Evolutionary conservation across 2,329 filamentous ascomycete genomes (phyloP), one percentile per base, ranked within the genome.

Genomic region (Xylaria polymorpha): DNA sequence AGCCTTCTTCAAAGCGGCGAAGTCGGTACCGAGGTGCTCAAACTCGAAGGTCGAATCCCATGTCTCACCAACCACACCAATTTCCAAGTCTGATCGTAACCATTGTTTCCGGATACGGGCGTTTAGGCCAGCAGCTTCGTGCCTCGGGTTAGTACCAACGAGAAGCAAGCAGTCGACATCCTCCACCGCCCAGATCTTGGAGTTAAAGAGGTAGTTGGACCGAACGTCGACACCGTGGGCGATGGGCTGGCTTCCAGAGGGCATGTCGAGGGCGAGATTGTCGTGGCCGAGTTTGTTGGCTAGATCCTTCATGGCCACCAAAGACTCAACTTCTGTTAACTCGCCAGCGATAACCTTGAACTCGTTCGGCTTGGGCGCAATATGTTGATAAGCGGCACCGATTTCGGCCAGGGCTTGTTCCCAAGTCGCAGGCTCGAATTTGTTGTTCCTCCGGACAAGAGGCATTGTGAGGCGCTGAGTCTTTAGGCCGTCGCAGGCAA

Each of bases 31-130:
- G 48, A 98, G 88, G 79, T 98, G 93, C 82, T 97, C 91, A 77
- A 95, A 97, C 76, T 97, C 94, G 78, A 98, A 99, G 39, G 94
- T 99, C 66, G 94, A 97, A 58, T 97, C 90, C 81, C 95, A 99
- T 46, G 90, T 84, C 84, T 98, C 92, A 72, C 96, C 96, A 74
- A 99, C 91, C 68, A 98, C 89, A 73, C 92, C 96, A 76, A 99
- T 90, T 81, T 98, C 92, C 29, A 99, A 89, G 75, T 98, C 94
- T 43, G 96, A 98, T 75, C 94, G 91, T 75, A 99, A 86, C 92
- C 95, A 99, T 82, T 98, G 94, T 86, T 99, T 99, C 78, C 96
- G 90, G 79, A 99, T 99, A 74, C 96, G 93, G 72, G 95, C 94
- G 79, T 99, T 99, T 53, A 99, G 88, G 57, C 96, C 94, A 66